Evolutionary conservation across 73 alveolate species (phyloP).

Genomic region (Diophrys sp.): DNA sequence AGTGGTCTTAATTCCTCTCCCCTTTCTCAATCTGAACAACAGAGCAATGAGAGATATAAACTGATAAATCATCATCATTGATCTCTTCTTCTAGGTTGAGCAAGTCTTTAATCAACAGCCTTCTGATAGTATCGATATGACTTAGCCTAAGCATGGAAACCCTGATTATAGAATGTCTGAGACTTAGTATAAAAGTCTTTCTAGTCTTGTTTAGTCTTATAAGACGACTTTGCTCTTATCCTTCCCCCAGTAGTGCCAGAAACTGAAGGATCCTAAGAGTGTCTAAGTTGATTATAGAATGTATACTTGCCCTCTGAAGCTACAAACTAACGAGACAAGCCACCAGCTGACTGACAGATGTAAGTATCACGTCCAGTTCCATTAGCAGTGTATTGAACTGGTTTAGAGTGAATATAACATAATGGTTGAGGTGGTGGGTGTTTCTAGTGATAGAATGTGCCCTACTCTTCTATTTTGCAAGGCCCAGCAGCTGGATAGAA

Average conservation of each 20-base stretch:
- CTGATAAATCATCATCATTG: too few relatives aligned
- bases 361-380: neutral
- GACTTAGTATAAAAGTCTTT: neutral
- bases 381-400: neutral
- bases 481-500: neutral
- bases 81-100: too few relatives aligned
- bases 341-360: neutral
- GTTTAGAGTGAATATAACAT: neutral
- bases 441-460: neutral
- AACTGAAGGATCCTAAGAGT: too few relatives aligned
- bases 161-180: neutral
- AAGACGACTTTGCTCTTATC: neutral
- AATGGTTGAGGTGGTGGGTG: neutral
- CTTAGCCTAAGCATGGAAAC: too few relatives aligned
- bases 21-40: too few relatives aligned
- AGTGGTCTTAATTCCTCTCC: too few relatives aligned
- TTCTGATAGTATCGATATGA: too few relatives aligned
- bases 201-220: neutral
- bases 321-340: neutral
- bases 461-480: neutral
- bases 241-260: neutral
- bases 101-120: too few relatives aligned
- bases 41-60: too few relatives aligned
- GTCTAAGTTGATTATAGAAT: neutral
- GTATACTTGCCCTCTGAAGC: neutral